Conservation (phyloP, 2,329 filamentous ascomycete species). For the Alternaria burnsii region DNA sequence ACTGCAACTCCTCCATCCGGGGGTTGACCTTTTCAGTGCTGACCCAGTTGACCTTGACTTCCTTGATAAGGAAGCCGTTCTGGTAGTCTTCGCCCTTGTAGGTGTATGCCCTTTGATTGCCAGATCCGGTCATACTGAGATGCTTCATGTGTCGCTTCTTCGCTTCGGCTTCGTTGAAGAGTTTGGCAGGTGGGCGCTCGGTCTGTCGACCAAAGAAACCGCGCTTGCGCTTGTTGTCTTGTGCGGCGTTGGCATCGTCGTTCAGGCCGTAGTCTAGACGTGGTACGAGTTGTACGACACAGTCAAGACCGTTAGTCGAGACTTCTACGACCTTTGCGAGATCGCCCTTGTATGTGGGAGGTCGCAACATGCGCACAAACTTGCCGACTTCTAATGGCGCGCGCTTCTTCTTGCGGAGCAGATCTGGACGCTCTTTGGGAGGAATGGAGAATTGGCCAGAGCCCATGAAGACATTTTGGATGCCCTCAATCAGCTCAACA, state of each 20-base stretch:
- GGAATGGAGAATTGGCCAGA: constrained; percentile 88
- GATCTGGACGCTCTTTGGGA: constrained; percentile 96
- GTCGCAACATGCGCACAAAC: constrained; percentile 87
- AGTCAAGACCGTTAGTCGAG: constrained; percentile 89
- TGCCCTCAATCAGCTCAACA: constrained; percentile 78
- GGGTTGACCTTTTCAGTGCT: constrained; percentile 91
- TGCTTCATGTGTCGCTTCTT: constrained; percentile 81
- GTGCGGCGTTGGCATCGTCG: constrained; percentile 71
- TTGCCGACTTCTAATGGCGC: constrained; percentile 81
- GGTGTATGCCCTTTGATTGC: constrained; percentile 74
- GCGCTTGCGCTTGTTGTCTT: constrained; percentile 78
- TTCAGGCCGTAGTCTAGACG: constrained; percentile 90
- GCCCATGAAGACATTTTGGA: constrained; percentile 89
- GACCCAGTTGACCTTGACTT: constrained; percentile 87
- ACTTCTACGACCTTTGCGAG: constrained; percentile 92
- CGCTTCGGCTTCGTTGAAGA: constrained; percentile 93
- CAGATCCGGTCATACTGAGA: constrained; percentile 61
- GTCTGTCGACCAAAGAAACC: constrained; percentile 58
- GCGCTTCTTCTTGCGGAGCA: constrained; percentile 89
- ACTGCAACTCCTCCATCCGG: constrained; percentile 92
- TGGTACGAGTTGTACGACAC: constrained; percentile 86
- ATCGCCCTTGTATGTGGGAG: constrained; percentile 84
- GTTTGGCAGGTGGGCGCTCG: constrained; percentile 81
- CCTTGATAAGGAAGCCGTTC: constrained; percentile 92
- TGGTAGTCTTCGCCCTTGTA: constrained; percentile 91